Evolutionary conservation across 2,329 filamentous ascomycete species (phyloP), one percentile per base, ranked within the genome.

Genomic region (Bipolaris sorokiniana): DNA sequence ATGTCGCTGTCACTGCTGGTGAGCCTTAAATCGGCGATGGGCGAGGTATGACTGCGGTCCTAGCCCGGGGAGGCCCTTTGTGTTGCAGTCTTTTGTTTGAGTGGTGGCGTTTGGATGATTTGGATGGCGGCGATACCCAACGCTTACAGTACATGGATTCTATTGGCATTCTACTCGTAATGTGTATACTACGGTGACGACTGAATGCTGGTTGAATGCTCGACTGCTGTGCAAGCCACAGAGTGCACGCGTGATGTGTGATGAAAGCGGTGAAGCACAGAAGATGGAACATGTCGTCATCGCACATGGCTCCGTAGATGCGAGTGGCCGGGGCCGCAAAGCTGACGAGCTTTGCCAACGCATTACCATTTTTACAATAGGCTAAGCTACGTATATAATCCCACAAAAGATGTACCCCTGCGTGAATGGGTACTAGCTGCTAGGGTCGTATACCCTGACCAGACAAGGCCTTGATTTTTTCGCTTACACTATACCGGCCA

Each of bases 251-350:
- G 44, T 31, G 44, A 52, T 16, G 41, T 51, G 59, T 56, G 51
- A 56, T 54, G 54, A 50, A 56, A 54, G 63, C 63, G 63, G 63
- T 65, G 63, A 58, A 53, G 56, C 54, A 46, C 40, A 34, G 51
- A 37, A 31, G 41, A 46, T 50, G 37, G 22, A 57, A 52, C 52
- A 60, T 65, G 58, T 36, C 63, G 63, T 65, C 63, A 65, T 65
- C 28, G 49, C 42, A 57, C 54, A 56, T 58, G 36, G 23, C 31
- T 37, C 40, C 45, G 44, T 48, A 37, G 41, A 16, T 34, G 46
- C 38, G 51, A 50, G 54, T 59, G 53, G 42, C 49, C 54, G 42
- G 54, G 54, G 20, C 16, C 46, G 38, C 22, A 42, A 54, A 48
- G 41, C 51, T 56, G 56, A 56, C 47, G 54, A 47, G 48, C 36